phyloP scores from a whole-genome alignment of 2,329 filamentous ascomycete species.

The Coniochaeta sp. region DNA sequence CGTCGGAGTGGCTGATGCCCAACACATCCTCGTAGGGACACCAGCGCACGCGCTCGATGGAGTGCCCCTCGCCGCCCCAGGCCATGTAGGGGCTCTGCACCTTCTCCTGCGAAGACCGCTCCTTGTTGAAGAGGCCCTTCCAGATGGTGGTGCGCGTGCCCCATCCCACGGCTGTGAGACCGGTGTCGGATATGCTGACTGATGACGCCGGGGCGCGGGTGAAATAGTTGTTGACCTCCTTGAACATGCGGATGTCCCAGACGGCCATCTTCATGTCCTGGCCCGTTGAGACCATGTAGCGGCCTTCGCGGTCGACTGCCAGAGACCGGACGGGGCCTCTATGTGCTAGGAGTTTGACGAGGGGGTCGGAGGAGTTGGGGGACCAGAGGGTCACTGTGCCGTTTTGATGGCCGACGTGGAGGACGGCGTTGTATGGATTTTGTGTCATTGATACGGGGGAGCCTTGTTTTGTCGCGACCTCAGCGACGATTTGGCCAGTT shows the following conservation, averaged over 20 bases:
- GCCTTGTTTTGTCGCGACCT: conserved; percentile 78
- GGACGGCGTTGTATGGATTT: conserved; percentile 86
- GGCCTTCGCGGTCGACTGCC: conserved; percentile 79
- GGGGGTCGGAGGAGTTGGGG: conserved; percentile 75
- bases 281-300: conserved; percentile 91
- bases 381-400: conserved; percentile 94
- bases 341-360: conserved; percentile 89
- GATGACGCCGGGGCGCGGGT: conserved; percentile 76
- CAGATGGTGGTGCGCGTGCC: conserved; percentile 84
- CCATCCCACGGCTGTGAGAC: conserved; percentile 83
- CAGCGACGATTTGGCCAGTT: conserved; percentile 80
- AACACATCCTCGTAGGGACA: conserved; percentile 94
- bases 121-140: conserved; percentile 80
- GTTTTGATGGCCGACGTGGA: conserved; percentile 92
- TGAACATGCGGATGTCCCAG: conserved; percentile 93
- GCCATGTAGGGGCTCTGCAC: conserved; percentile 85
- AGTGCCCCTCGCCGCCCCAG: conserved; percentile 81
- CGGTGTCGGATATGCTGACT: conserved; percentile 80
- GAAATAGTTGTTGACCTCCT: conserved; percentile 84
- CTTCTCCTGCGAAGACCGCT: conserved; percentile 63
- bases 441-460: conserved; percentile 77
- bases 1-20: conserved; percentile 73
- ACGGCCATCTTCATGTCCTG: conserved; percentile 89
- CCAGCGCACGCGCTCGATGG: conserved; percentile 76
- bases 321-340: conserved; percentile 79